Conservation (phyloP, 1,284 basidiomycete species). For the Hypsizygus ulmarius region DNA sequence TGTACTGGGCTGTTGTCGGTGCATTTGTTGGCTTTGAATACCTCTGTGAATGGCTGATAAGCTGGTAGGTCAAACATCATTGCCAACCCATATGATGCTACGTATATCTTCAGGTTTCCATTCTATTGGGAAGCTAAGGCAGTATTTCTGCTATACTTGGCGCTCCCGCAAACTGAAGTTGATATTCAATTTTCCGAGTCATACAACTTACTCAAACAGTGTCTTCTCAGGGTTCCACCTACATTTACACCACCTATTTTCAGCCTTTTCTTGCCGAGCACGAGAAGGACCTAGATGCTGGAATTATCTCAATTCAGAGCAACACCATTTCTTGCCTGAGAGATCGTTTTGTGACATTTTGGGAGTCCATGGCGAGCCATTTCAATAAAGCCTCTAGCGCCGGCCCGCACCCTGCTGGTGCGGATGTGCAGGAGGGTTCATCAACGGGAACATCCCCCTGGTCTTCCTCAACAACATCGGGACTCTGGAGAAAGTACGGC, state of each 20-base stretch:
- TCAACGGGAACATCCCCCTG: slow-evolving; percentile 10
- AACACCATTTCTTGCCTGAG: slow-evolving; percentile 54
- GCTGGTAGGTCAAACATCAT: slow-evolving; percentile 51
- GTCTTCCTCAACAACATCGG: slow-evolving; percentile 24
- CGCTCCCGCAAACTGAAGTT: slow-evolving; percentile 74
- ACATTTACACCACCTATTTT: slow-evolving; percentile 64
- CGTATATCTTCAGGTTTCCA: slow-evolving; percentile 56
- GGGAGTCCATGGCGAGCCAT: slow-evolving; percentile 43
- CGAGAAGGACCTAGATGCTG: slow-evolving; percentile 65
- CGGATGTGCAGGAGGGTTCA: slow-evolving; percentile 6
- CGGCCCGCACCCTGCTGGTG: slow-evolving; percentile 20
- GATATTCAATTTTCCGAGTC: slow-evolving; percentile 19
- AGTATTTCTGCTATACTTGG: slow-evolving; percentile 67
- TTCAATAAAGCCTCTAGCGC: slow-evolving; percentile 41
- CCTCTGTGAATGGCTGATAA: slow-evolving; percentile 63
- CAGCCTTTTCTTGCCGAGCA: slow-evolving; percentile 66
- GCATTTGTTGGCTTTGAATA: slow-evolving; percentile 66
- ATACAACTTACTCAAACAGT: slow-evolving; percentile 4
- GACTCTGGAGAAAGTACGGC: slow-evolving; percentile 37
- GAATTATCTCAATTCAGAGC: slow-evolving; percentile 52
- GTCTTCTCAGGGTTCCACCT: slow-evolving; percentile 61
- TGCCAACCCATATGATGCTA: slow-evolving; percentile 10
- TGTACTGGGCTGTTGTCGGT: slow-evolving; percentile 62
- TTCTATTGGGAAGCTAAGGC: slow-evolving; percentile 79
- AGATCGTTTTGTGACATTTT: slow-evolving; percentile 42